These are phyloP conservation scores for Hebeloma cylindrosporum DNA, from an alignment of 768 basidiomycete genomes.

Conservation along the genomic window DNA sequence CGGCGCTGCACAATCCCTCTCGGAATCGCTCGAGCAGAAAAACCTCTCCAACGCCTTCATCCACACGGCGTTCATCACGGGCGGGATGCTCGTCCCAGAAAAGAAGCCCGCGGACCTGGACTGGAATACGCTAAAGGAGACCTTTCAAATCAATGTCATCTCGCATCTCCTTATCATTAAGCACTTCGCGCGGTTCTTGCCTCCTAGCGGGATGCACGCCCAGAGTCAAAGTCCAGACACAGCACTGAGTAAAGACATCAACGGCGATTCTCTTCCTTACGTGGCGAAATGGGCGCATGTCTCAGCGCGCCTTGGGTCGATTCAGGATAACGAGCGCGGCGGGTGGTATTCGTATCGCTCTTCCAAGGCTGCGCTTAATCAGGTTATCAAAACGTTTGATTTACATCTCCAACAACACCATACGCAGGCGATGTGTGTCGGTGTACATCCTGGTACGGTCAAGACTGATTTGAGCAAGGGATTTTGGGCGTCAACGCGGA, in stretches of 20 bases:
- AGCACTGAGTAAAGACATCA: too few species aligned
- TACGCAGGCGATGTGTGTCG: conserved; percentile 49
- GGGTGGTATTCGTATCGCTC: conserved; percentile 66
- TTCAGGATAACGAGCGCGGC: conserved; percentile 55
- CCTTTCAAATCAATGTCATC: conserved; percentile 59
- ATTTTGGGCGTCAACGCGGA: conserved; percentile 45
- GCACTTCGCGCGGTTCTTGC: conserved; percentile 61
- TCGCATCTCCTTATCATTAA: conserved; percentile 62
- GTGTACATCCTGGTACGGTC: conserved; percentile 60
- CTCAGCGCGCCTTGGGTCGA: conserved; percentile 58
- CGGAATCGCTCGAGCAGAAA: conserved; percentile 29
- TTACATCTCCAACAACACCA: conserved; percentile 49
- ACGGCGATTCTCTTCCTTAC: conserved; percentile 18
- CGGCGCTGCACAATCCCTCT: conserved; percentile 44
- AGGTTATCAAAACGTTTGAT: conserved; percentile 62
- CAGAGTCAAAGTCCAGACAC: too few species aligned
- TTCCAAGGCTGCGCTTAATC: conserved; percentile 64
- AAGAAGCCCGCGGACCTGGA: conserved; percentile 51
- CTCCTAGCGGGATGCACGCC: too few species aligned
- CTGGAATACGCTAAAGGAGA: conserved; percentile 36
- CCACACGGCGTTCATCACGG: conserved; percentile 55
- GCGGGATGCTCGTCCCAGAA: conserved; percentile 56
- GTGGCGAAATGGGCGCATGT: conserved; percentile 61
- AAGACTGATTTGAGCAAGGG: conserved; percentile 57
- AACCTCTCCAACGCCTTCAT: conserved; percentile 38